A percentile compares a stretch with the other conserved stretches of the same genome.
Conservation (phyloP, 2,329 filamentous ascomycete species). For the Tetracladium maxilliforme region DNA sequence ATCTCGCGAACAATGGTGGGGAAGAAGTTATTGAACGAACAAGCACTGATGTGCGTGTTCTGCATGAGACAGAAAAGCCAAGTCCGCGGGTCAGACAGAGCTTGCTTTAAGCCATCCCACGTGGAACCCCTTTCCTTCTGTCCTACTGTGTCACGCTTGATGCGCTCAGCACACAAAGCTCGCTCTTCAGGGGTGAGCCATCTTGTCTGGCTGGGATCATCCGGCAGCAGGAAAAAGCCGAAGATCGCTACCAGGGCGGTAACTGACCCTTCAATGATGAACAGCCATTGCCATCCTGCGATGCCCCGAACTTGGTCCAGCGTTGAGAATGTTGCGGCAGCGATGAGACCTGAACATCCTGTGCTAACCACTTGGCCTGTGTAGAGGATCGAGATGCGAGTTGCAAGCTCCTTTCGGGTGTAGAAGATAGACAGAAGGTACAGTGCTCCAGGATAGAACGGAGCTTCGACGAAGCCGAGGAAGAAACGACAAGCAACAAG, state of each 20-base stretch:
- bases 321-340: conserved; percentile 21
- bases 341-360: conserved; percentile 23
- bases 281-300: conserved; percentile 28
- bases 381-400: conserved; percentile 28
- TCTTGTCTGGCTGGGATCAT: conserved; percentile 18
- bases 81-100: conserved; percentile 22
- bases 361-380: conserved; percentile 26
- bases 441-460: conserved; percentile 30
- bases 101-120: conserved; percentile 23
- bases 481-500: conserved; percentile 19
- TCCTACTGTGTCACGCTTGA: conserved; percentile 27
- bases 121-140: conserved; percentile 17
- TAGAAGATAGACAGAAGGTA: conserved; percentile 39
- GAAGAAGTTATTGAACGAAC: conserved; percentile 23
- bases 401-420: conserved; percentile 30
- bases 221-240: conserved; percentile 16
- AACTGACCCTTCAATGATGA: conserved; percentile 26
- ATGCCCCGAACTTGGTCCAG: conserved; percentile 18
- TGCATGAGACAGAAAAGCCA: conserved; percentile 30
- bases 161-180: conserved; percentile 19
- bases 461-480: conserved; percentile 7
- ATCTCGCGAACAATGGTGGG: conserved; percentile 21
- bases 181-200: conserved; percentile 27
- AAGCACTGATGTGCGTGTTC: conserved; percentile 28
- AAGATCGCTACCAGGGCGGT: conserved; percentile 12